Evolutionary conservation across 768 basidiomycete genomes (phyloP).

Genomic region (Macrocybe gigantea): DNA sequence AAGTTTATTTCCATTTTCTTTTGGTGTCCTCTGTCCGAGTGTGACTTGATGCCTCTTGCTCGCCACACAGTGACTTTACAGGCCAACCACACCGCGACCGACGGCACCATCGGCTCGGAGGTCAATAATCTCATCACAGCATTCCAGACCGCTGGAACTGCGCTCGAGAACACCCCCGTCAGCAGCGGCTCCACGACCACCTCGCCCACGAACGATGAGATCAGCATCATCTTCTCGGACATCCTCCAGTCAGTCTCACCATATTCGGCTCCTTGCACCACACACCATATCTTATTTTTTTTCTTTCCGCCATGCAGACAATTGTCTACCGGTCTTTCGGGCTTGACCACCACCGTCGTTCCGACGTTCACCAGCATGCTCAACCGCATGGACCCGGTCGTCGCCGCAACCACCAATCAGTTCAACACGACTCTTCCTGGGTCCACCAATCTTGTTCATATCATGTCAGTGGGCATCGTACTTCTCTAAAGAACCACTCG

Average conservation of each 20-base stretch:
- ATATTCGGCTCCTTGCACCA: background rate
- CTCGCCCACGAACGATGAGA: slow-evolving; percentile 27
- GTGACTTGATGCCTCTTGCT: background rate
- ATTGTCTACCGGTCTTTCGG: slow-evolving; percentile 23
- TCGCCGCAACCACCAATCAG: slow-evolving; percentile 17
- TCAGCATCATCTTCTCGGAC: slow-evolving; percentile 24
- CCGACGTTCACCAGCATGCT: slow-evolving; percentile 20
- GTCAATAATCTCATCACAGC: slow-evolving; percentile 18
- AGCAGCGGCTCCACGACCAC: slow-evolving; percentile 25
- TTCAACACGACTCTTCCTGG: slow-evolving; percentile 25
- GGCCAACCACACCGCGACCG: slow-evolving; percentile 22
- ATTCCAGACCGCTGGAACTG: slow-evolving; percentile 17
- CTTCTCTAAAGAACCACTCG: background rate
- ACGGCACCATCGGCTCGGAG: slow-evolving; percentile 21
- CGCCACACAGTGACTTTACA: slow-evolving; percentile 18
- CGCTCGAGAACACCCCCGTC: slow-evolving; percentile 17
- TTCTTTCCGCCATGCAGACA: slow-evolving; percentile 10
- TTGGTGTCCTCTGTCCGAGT: background rate
- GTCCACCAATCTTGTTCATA: slow-evolving; percentile 20
- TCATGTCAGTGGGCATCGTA: slow-evolving; percentile 15
- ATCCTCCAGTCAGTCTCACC: slow-evolving; percentile 20
- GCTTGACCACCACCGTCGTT: slow-evolving; percentile 18
- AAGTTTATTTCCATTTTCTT: slow-evolving; percentile 2
- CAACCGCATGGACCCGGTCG: slow-evolving; percentile 21
- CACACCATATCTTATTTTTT: background rate